Evolutionary conservation across 495 filamentous ascomycete species (phyloP).

Genomic region (Endocarpon pusillum): DNA sequence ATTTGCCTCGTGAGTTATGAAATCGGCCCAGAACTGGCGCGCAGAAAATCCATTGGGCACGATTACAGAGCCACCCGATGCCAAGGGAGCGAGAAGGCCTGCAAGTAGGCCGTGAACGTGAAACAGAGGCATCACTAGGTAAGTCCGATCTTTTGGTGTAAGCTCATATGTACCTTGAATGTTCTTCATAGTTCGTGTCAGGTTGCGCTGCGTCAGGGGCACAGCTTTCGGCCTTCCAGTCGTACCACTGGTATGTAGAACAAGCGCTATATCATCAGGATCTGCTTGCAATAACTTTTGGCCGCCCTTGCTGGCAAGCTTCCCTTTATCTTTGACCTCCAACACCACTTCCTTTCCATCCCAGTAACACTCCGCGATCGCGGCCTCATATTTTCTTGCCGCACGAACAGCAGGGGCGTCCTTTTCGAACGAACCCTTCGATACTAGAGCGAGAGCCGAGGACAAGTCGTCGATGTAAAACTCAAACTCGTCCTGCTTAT

Average conservation of each 20-base stretch:
- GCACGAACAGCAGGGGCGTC: slow-evolving; percentile 54
- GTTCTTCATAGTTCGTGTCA: slow-evolving; percentile 19
- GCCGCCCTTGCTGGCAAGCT: slow-evolving; percentile 34
- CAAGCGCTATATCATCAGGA: slow-evolving; percentile 27
- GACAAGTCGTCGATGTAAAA: slow-evolving; percentile 78
- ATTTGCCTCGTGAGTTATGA: slow-evolving; percentile 21
- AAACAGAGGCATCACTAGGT: slow-evolving; percentile 32
- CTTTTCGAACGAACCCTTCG: slow-evolving; percentile 42
- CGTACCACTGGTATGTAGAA: slow-evolving; percentile 30
- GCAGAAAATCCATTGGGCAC: slow-evolving; percentile 29
- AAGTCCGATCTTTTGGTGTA: slow-evolving; percentile 17
- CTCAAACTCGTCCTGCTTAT: slow-evolving; percentile 77
- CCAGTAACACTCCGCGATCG: slow-evolving; percentile 70
- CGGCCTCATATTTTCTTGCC: slow-evolving; percentile 55
- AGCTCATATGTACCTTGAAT: slow-evolving; percentile 26
- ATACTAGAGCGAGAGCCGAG: slow-evolving; percentile 56
- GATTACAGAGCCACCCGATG: slow-evolving; percentile 24
- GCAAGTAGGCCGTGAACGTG: slow-evolving; percentile 26
- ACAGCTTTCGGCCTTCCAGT: slow-evolving; percentile 30
- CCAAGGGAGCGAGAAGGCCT: slow-evolving; percentile 23
- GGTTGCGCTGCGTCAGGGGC: slow-evolving; percentile 20
- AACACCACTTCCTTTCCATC: slow-evolving; percentile 48
- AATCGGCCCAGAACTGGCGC: slow-evolving; percentile 31
- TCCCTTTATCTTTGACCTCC: slow-evolving; percentile 56
- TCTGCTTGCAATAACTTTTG: slow-evolving; percentile 36